Evolutionary conservation across 441 rosid species (phyloP).

Genomic region (Aquilaria agallochum): DNA sequence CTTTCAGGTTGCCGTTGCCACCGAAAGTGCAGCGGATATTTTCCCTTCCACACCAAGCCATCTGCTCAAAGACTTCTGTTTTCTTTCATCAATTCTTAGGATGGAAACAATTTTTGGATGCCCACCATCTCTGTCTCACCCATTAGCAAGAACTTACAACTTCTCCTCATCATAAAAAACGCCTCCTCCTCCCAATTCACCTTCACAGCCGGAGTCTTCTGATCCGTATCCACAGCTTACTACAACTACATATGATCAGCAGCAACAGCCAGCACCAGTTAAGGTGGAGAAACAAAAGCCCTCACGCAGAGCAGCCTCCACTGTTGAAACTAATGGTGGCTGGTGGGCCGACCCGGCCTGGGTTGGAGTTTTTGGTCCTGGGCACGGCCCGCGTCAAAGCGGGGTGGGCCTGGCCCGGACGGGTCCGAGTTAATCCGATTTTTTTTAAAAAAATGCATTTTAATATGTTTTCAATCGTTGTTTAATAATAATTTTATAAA

Average conservation of each 20-base stretch:
- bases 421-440: too few relatives aligned
- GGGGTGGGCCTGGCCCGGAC: too few relatives aligned
- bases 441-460: too few relatives aligned
- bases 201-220: conserved; percentile 15
- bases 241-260: conserved; percentile 26
- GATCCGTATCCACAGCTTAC: conserved; percentile 25
- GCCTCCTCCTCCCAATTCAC: conserved; percentile 27
- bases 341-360: too few relatives aligned
- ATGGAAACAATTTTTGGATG: conserved; percentile 53
- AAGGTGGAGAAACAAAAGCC: conserved; percentile 30
- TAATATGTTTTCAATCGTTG: too few relatives aligned
- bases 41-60: neutral
- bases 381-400: too few relatives aligned
- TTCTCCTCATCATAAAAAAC: conserved; percentile 27
- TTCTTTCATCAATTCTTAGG: conserved; percentile 6
- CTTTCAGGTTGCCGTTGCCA: neutral
- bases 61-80: too few relatives aligned
- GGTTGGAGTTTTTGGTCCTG: too few relatives aligned
- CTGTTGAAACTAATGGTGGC: too few relatives aligned
- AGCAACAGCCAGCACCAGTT: conserved; percentile 16
- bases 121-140: conserved; percentile 41
- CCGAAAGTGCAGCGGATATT: neutral
- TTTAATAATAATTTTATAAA: too few relatives aligned
- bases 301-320: conserved; percentile 4
- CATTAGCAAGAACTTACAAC: conserved; percentile 25